phyloP scores from a whole-genome alignment of 2,329 filamentous ascomycete genomes.

The Aspergillus pseudotamarii region DNA sequence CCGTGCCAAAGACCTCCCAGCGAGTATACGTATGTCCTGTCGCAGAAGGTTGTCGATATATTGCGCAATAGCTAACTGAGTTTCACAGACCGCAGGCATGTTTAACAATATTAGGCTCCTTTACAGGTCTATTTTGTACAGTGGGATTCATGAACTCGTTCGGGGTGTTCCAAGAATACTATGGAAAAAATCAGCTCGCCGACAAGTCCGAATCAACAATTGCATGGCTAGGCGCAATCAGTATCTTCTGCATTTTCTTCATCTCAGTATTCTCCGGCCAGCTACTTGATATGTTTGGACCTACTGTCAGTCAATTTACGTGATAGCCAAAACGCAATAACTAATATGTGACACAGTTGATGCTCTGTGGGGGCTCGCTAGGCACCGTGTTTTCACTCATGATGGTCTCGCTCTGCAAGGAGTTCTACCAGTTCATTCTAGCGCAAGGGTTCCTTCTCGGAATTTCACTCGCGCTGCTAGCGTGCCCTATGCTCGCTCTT shows the following conservation, averaged over 20 bases:
- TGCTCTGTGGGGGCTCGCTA: slow-evolving; percentile 31
- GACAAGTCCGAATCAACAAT: slow-evolving; percentile 32
- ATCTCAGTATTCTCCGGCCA: slow-evolving; percentile 31
- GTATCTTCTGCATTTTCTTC: slow-evolving; percentile 36
- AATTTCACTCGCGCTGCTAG: slow-evolving; percentile 31
- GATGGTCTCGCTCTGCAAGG: slow-evolving; percentile 41
- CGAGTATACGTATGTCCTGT: slow-evolving; percentile 30
- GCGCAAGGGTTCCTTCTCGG: slow-evolving; percentile 41
- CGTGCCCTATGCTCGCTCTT: slow-evolving; percentile 34
- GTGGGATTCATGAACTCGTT: slow-evolving; percentile 44
- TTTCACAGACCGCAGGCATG: slow-evolving; percentile 27
- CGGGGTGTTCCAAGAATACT: slow-evolving; percentile 40
- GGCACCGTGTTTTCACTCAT: slow-evolving; percentile 35
- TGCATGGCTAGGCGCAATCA: slow-evolving; percentile 38
- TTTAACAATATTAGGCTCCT: slow-evolving; percentile 34
- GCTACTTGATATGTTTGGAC: slow-evolving; percentile 36
- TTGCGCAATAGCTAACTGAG: not conserved
- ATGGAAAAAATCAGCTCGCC: slow-evolving; percentile 28
- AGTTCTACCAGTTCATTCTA: slow-evolving; percentile 44
- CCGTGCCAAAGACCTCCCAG: slow-evolving; percentile 5
- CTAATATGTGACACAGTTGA: slow-evolving; percentile 22
- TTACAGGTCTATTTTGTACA: slow-evolving; percentile 37
- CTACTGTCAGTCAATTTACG: slow-evolving; percentile 23
- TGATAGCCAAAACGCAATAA: not conserved
- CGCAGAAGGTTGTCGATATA: not conserved